Evolutionary conservation across 75 land plant species (phyloP).

Genomic region (Pseudotsuga menziesii): DNA sequence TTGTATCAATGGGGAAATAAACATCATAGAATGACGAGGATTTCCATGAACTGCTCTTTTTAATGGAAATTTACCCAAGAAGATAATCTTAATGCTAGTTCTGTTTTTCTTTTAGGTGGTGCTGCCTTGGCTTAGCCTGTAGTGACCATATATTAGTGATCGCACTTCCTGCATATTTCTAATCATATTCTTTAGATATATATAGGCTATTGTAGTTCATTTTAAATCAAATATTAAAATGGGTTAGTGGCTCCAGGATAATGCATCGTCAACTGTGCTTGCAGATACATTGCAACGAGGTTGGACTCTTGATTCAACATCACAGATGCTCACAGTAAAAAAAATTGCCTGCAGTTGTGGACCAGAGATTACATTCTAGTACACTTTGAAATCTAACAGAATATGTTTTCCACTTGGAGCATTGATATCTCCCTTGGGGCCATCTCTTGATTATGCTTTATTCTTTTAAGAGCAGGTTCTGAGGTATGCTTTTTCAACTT

Average conservation of each 20-base stretch:
- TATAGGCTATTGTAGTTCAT: too few relatives aligned
- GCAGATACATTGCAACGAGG: constrained; percentile 74
- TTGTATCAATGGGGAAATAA: background rate
- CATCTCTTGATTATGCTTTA: background rate
- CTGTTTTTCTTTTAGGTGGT: too few relatives aligned
- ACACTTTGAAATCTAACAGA: constrained; percentile 87
- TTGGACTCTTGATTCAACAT: constrained; percentile 67
- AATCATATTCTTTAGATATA: too few relatives aligned
- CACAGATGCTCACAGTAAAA: constrained; percentile 79
- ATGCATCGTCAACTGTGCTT: background rate
- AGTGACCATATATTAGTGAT: too few relatives aligned
- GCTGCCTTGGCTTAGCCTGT: too few relatives aligned
- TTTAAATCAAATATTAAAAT: too few relatives aligned
- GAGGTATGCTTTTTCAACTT: background rate
- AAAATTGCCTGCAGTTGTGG: constrained; percentile 34
- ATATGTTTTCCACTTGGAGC: constrained; percentile 94
- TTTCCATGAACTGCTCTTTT: background rate
- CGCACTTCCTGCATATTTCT: too few relatives aligned
- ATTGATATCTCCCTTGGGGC: constrained; percentile 27
- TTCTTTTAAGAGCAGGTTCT: background rate
- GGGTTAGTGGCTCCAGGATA: background rate
- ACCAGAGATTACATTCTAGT: constrained; percentile 81
- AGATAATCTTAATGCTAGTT: background rate
- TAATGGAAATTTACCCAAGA: too few relatives aligned
- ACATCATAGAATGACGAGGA: background rate